phyloP scores from a whole-genome alignment of 441 rosid species.

The Capsella rubella region DNA sequence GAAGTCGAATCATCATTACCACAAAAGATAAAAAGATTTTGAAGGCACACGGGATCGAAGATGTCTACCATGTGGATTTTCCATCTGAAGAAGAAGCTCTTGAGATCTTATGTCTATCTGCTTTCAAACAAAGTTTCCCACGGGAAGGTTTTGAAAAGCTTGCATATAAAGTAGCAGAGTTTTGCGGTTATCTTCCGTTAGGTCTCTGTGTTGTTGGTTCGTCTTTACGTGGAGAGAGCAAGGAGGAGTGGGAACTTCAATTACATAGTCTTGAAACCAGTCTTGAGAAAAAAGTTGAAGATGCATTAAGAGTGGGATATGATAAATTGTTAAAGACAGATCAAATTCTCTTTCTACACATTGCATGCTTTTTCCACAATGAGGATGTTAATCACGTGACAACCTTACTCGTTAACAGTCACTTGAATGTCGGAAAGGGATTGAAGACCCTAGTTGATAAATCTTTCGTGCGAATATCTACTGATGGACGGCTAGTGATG shows the following conservation, averaged over 20 bases:
- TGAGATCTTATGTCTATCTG: slow-evolving; percentile 35
- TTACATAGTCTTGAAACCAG: neutral
- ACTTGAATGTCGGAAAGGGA: neutral
- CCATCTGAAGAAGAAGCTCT: slow-evolving; percentile 28
- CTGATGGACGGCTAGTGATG: no score
- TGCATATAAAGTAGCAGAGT: neutral
- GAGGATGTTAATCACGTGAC: neutral
- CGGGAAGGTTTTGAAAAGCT: slow-evolving; percentile 14
- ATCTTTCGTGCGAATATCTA: no score
- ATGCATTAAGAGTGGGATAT: neutral
- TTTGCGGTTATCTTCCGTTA: slow-evolving; percentile 37
- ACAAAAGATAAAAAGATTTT: slow-evolving; percentile 29
- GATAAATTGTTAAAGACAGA: no score
- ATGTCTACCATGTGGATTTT: slow-evolving; percentile 6
- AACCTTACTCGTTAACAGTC: neutral
- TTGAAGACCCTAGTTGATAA: neutral
- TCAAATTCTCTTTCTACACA: no score
- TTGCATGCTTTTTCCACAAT: no score
- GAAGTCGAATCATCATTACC: slow-evolving; percentile 48
- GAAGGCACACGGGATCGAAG: neutral
- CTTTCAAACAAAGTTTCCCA: slow-evolving; percentile 20
- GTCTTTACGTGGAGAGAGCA: neutral
- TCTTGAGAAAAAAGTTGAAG: neutral
- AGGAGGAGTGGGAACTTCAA: neutral
- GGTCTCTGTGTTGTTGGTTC: neutral